These are phyloP conservation scores for Lonicera japonica DNA, from an alignment of 129 eudicot species.

Conservation along the genomic window DNA sequence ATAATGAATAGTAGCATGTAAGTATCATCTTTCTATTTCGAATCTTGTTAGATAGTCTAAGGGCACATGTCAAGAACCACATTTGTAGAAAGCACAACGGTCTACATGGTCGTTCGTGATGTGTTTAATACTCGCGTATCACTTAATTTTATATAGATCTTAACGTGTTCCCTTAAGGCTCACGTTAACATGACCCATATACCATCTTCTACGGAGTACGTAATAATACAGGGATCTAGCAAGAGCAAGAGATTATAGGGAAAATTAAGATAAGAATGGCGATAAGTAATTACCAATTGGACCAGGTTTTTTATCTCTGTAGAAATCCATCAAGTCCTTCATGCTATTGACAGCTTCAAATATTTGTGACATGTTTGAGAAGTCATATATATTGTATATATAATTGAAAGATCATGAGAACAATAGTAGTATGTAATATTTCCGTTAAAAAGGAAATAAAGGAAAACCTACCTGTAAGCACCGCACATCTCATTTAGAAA, in stretches of 20 bases:
- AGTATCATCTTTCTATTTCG: no score
- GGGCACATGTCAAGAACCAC: no score
- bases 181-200: no score
- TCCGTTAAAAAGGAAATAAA: background rate
- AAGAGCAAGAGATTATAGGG: background rate
- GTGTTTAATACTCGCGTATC: no score
- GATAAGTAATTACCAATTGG: constrained; percentile 56
- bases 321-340: constrained; percentile 92
- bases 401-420: background rate
- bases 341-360: constrained; percentile 91
- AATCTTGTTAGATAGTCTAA: no score
- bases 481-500: constrained; percentile 85
- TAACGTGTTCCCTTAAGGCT: no score
- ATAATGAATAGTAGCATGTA: no score
- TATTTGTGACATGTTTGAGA: constrained; percentile 56
- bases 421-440: background rate
- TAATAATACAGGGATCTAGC: background rate
- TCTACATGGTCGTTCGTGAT: no score
- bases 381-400: background rate
- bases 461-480: constrained; percentile 61
- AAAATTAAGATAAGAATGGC: background rate
- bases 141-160: no score
- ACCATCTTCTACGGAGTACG: background rate
- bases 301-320: constrained; percentile 69
- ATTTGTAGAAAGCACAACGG: no score